A percentile compares a stretch with the other conserved stretches of the same genome.
These are phyloP conservation scores for Plantago ovata DNA, from an alignment of 257 asterid species.

Conservation along the genomic window DNA sequence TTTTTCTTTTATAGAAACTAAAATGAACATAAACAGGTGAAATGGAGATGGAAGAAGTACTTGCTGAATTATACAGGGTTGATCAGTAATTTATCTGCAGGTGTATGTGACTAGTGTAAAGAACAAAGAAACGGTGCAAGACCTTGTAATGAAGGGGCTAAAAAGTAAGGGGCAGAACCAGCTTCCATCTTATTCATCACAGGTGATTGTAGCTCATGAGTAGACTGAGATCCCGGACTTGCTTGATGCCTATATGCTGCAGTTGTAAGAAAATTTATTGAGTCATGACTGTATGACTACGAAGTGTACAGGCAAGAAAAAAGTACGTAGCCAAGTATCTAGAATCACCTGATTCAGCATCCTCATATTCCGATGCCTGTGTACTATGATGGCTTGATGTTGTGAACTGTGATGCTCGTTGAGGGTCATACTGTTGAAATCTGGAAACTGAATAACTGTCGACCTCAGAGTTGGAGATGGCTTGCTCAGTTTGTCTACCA, in stretches of 20 bases:
- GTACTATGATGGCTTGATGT: constrained; percentile 61
- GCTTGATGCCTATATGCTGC: constrained; percentile 70
- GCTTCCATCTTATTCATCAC: constrained; percentile 24
- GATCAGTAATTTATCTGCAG: constrained; percentile 5
- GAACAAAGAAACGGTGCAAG: constrained; percentile 9
- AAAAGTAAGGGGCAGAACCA: constrained; percentile 39
- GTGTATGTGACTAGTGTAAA: constrained; percentile 7
- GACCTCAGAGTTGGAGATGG: constrained; percentile 41
- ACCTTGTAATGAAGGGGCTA: constrained; percentile 35
- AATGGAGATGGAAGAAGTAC: constrained; percentile 9
- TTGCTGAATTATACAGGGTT: neutral
- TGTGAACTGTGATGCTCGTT: constrained; percentile 61
- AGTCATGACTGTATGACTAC: constrained; percentile 18
- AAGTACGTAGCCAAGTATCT: constrained; percentile 11
- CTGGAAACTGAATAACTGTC: constrained; percentile 53
- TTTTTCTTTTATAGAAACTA: neutral
- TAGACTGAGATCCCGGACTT: constrained; percentile 50
- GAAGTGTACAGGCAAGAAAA: constrained; percentile 6
- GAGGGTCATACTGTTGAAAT: constrained; percentile 51
- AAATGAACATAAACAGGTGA: too few relatives aligned
- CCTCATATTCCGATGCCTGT: constrained; percentile 79
- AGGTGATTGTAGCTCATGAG: constrained; percentile 38
- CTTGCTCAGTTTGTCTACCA: constrained; percentile 44
- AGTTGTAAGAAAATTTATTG: constrained; percentile 17
- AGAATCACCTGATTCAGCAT: constrained; percentile 87